Evolutionary conservation across 176 grass and related monocot species (phyloP).

Genomic region (Bothriochloa decipiens): DNA sequence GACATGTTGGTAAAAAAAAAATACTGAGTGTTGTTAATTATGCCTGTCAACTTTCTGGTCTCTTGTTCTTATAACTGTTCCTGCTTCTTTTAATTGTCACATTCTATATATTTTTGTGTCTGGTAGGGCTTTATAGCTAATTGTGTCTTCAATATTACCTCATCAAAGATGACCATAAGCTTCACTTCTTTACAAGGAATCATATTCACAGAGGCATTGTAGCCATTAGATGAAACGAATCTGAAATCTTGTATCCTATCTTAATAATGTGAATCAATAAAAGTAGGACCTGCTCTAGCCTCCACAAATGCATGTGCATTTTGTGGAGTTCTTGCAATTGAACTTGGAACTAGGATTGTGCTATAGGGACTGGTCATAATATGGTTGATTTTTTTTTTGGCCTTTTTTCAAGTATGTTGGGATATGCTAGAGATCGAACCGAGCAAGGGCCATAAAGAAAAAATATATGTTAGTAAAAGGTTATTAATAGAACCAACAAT

Average conservation of each 20-base stretch:
- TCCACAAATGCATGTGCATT: not conserved
- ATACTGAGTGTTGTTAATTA: not conserved
- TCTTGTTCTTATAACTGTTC: not conserved
- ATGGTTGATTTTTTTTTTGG: not conserved
- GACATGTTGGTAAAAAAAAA: constrained; percentile 65
- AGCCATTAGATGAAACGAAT: not conserved
- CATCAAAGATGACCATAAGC: not conserved
- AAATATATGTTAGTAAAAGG: not conserved
- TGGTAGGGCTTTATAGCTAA: not conserved
- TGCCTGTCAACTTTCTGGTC: not conserved
- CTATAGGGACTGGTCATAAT: not conserved
- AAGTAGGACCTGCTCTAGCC: not conserved
- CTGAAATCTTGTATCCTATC: not conserved
- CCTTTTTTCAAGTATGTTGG: not conserved
- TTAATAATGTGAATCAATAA: not conserved
- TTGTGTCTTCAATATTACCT: not conserved
- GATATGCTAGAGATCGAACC: not conserved
- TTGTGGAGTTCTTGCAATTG: not conserved
- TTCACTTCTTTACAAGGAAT: not conserved
- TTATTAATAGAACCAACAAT: not conserved
- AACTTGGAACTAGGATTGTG: not conserved
- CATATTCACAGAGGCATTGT: not conserved
- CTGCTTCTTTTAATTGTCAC: not conserved
- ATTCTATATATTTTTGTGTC: constrained; percentile 1
- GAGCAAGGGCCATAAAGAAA: not conserved